Percentiles rank a stretch among this genome's conserved stretches.
phyloP scores from a whole-genome alignment of 2,329 filamentous ascomycete genomes.

The Alternaria triticimaculans region DNA sequence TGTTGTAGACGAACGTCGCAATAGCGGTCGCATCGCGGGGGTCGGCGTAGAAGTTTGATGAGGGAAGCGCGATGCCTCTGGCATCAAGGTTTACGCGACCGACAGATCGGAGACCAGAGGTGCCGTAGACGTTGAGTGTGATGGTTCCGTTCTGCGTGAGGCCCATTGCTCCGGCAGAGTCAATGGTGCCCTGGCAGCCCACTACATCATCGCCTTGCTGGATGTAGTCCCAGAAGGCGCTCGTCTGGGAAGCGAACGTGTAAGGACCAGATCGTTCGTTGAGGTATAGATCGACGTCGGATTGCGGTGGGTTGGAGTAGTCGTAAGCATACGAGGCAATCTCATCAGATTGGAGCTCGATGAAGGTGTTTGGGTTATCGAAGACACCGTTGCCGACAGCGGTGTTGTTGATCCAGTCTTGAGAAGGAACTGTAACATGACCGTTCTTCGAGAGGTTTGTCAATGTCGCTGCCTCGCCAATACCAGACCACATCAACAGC shows the following conservation, averaged over 20 bases:
- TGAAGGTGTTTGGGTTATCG: slow-evolving; percentile 64
- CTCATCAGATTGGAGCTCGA: slow-evolving; percentile 53
- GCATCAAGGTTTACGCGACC: slow-evolving; percentile 57
- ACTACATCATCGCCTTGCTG: slow-evolving; percentile 52
- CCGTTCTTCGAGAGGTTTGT: slow-evolving; percentile 45
- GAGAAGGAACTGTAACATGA: slow-evolving; percentile 42
- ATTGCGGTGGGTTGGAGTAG: slow-evolving; percentile 53
- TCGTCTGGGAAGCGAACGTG: slow-evolving; percentile 60
- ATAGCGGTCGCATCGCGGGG: slow-evolving; percentile 58
- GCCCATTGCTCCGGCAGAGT: slow-evolving; percentile 54
- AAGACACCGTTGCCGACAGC: slow-evolving; percentile 60
- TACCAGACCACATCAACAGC: slow-evolving; percentile 50
- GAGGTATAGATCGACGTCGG: slow-evolving; percentile 58
- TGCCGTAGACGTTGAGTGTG: slow-evolving; percentile 65
- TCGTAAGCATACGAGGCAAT: slow-evolving; percentile 58
- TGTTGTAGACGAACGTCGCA: slow-evolving; percentile 57
- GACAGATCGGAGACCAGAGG: slow-evolving; percentile 59
- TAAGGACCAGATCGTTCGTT: slow-evolving; percentile 59
- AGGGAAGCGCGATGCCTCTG: slow-evolving; percentile 53
- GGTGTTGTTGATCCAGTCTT: slow-evolving; percentile 59
- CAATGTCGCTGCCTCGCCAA: slow-evolving; percentile 39
- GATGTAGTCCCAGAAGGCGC: slow-evolving; percentile 61
- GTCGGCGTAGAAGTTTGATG: slow-evolving; percentile 54
- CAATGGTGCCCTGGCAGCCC: slow-evolving; percentile 62
- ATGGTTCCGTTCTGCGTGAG: slow-evolving; percentile 56